These are phyloP conservation scores for Carpinus viminea DNA, from an alignment of 306 rosid genomes.

Conservation along the genomic window DNA sequence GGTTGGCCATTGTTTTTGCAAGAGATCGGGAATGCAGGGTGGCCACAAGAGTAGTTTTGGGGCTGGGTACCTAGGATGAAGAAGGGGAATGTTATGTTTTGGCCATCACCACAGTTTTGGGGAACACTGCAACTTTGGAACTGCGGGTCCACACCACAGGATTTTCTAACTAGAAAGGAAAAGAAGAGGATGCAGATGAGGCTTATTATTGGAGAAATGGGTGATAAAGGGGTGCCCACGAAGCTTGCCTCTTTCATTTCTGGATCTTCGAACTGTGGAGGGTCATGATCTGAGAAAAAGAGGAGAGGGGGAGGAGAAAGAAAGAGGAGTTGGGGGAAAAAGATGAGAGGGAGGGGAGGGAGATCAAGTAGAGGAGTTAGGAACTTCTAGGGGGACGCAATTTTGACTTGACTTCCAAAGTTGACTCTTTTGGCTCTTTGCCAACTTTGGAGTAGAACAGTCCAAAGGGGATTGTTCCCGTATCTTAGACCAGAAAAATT, in stretches of 20 bases:
- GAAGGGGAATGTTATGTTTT: conserved; percentile 33
- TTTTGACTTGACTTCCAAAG: too few species aligned
- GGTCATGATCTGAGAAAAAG: too few species aligned
- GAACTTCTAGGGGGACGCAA: too few species aligned
- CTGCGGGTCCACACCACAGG: not conserved
- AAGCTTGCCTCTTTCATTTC: conserved; percentile 20
- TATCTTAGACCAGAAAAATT: too few species aligned
- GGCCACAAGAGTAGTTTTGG: conserved; percentile 26
- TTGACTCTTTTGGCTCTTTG: too few species aligned
- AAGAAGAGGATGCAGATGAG: not conserved
- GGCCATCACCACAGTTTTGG: conserved; percentile 27
- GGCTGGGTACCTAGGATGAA: not conserved
- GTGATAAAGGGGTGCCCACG: not conserved
- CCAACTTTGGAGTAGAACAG: too few species aligned
- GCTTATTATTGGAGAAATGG: not conserved
- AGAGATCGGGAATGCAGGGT: conserved; percentile 26
- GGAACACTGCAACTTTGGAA: conserved; percentile 28
- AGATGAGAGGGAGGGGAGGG: too few species aligned
- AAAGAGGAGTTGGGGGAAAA: too few species aligned
- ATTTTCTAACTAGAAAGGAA: not conserved
- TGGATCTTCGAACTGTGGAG: not conserved
- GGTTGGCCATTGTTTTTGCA: conserved; percentile 23
- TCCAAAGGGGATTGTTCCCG: too few species aligned
- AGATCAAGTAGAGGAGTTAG: too few species aligned
- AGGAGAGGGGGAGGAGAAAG: too few species aligned